Evolutionary conservation across 805 yeast species (phyloP), one percentile per base, ranked within the genome.

Genomic region (Schizosaccharomyces cryophilus): DNA sequence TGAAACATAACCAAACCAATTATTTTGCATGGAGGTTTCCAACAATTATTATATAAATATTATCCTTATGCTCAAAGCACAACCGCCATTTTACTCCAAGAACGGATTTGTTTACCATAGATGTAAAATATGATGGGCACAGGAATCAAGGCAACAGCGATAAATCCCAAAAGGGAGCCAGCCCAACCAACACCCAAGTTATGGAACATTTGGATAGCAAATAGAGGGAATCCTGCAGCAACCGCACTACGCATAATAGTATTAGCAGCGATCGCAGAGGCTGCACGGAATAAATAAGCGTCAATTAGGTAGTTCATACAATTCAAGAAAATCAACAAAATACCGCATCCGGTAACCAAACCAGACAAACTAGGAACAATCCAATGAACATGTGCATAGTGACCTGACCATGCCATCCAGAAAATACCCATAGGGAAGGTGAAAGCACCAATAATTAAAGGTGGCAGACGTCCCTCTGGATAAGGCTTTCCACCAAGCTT

Each of bases 321-420:
- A 38, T 86, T 80, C 65, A 81, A 73, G 73, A 83, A 83, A 61
- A 83, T 79, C 56, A 80, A 74, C 63, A 83, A 74, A 62, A 82
- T 71, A 42, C 87, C 87, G 63, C 77, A 77, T 21, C 85, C 85
- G 55, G 78, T 76, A 67, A 80, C 75, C 4, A 77, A 61, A 65
- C 84, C 81, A 54, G 83, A 78, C 45, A 78, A 71, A 2, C 84
- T 78, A 61, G 88, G 87, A 21, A 78, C 83, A 67, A 80, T 81
- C 86, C 87, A 85, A 68, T 83, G 95, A 47, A 86, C 79, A 54
- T 71, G 71, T 42, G 82, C 71, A 29, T 51, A 51, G 64, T 80
- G 78, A 68, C 95, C 95, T 9, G 90, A 74, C 95, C 95, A 88
- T 62, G 85, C 80, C 70, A 88, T 76, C 95, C 95, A 85, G 26